Conservation (phyloP, 495 filamentous ascomycete species). For the Amphirosellinia nigrospora region DNA sequence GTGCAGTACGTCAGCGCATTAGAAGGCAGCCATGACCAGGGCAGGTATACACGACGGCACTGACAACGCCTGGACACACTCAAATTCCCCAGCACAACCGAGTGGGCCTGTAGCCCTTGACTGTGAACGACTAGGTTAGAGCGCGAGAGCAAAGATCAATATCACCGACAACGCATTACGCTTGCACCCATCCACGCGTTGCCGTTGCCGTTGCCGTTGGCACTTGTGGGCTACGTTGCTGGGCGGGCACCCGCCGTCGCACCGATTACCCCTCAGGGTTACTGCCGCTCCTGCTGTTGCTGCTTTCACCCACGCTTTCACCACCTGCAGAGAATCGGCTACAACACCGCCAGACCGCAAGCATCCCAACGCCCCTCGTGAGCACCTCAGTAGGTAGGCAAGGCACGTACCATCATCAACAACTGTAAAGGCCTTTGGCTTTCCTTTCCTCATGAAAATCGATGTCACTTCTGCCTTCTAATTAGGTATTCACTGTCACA, state of each 20-base stretch:
- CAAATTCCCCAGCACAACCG: neutral
- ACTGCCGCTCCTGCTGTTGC: neutral
- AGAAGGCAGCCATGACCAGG: neutral
- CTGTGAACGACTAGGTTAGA: neutral
- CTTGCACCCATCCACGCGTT: constrained; percentile 4
- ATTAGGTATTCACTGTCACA: neutral
- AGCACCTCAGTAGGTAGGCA: neutral
- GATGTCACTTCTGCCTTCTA: neutral
- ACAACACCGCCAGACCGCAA: neutral
- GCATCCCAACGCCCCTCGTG: neutral
- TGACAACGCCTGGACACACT: too few relatives aligned
- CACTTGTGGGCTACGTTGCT: constrained; percentile 6
- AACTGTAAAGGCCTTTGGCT: constrained; percentile 6
- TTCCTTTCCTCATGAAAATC: neutral
- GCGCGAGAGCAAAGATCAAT: neutral
- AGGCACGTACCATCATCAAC: neutral
- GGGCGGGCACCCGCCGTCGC: neutral
- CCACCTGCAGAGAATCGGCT: neutral
- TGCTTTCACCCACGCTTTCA: constrained; percentile 1
- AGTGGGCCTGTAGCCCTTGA: neutral
- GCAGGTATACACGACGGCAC: neutral
- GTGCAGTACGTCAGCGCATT: neutral
- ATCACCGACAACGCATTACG: neutral
- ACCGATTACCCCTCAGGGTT: neutral
- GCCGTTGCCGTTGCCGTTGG: constrained; percentile 1